Conservation (phyloP, 2,329 filamentous ascomycete genomes). For the Venturia carpophila region DNA sequence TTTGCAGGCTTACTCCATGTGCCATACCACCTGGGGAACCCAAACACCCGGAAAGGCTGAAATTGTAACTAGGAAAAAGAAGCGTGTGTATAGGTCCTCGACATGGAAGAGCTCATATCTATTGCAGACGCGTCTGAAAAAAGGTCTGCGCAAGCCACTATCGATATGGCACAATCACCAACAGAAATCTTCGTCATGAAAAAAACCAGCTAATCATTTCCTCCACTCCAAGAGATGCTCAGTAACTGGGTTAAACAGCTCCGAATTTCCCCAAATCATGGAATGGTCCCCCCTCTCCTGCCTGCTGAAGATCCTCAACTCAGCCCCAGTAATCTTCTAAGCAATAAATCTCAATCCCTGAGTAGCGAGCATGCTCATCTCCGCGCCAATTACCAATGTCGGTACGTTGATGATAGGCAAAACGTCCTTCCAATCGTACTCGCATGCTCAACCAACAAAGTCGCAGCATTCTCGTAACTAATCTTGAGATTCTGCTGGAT, state of each 20-base stretch:
- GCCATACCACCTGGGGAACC: too few relatives aligned
- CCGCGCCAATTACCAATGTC: conserved; percentile 25
- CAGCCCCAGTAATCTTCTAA: conserved; percentile 25
- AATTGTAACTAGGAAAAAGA: too few relatives aligned
- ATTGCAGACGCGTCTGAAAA: too few relatives aligned
- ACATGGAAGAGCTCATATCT: too few relatives aligned
- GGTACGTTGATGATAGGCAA: conserved; percentile 23
- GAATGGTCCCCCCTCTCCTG: conserved; percentile 31
- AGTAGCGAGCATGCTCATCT: conserved; percentile 23
- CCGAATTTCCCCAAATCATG: conserved; percentile 31
- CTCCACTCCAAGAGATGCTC: conserved; percentile 25
- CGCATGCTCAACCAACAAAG: conserved; percentile 27
- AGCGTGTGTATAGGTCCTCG: too few relatives aligned
- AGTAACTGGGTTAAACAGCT: conserved; percentile 29
- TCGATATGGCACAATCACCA: background rate
- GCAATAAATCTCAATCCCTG: conserved; percentile 21
- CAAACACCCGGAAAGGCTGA: too few relatives aligned
- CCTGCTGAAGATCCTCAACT: conserved; percentile 24
- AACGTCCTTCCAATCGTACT: conserved; percentile 28
- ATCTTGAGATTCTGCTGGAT: conserved; percentile 25
- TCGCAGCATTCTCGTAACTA: conserved; percentile 21
- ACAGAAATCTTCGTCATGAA: background rate
- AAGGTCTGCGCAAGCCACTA: too few relatives aligned
- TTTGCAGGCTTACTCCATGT: too few relatives aligned
- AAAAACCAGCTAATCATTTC: background rate